Evolutionary conservation across 169 alveolate genomes (phyloP).

Genomic region (Plasmodium chabaudi): DNA sequence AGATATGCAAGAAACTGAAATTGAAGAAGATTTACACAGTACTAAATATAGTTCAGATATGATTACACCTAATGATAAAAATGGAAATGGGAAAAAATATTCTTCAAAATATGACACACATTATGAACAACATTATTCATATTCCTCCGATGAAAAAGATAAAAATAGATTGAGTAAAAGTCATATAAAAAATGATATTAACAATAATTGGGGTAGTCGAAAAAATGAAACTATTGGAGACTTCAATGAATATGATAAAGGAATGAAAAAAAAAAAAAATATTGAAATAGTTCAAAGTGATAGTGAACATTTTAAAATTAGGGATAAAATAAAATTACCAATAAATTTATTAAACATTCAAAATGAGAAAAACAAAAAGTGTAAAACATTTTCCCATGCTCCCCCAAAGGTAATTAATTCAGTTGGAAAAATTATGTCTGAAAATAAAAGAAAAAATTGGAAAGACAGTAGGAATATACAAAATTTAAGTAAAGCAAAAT

Average conservation of each 20-base stretch:
- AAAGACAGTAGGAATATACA: constrained; percentile 15
- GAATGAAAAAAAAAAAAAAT: constrained; percentile 4
- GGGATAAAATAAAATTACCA: constrained; percentile 15
- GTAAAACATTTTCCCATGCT: constrained; percentile 10
- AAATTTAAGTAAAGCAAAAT: constrained; percentile 40
- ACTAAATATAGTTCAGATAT: constrained; percentile 1
- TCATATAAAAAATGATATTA: neutral
- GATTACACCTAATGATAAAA: constrained; percentile 1
- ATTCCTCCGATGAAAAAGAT: neutral
- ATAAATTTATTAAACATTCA: constrained; percentile 22
- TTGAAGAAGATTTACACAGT: neutral
- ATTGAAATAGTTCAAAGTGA: neutral
- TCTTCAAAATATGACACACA: neutral
- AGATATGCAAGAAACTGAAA: neutral
- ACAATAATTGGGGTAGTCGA: no score
- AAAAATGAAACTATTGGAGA: no score
- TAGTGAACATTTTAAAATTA: neutral
- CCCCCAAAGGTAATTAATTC: constrained; percentile 25
- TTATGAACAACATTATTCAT: neutral
- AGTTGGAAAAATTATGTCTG: constrained; percentile 18
- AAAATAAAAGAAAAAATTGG: constrained; percentile 26
- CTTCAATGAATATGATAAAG: no score
- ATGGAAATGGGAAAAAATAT: neutral
- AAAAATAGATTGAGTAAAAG: neutral
- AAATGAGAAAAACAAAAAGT: constrained; percentile 29